Evolutionary conservation across 2,329 filamentous ascomycete genomes (phyloP), one percentile per base, ranked within the genome.

Genomic region (Triangularia verruculosa): DNA sequence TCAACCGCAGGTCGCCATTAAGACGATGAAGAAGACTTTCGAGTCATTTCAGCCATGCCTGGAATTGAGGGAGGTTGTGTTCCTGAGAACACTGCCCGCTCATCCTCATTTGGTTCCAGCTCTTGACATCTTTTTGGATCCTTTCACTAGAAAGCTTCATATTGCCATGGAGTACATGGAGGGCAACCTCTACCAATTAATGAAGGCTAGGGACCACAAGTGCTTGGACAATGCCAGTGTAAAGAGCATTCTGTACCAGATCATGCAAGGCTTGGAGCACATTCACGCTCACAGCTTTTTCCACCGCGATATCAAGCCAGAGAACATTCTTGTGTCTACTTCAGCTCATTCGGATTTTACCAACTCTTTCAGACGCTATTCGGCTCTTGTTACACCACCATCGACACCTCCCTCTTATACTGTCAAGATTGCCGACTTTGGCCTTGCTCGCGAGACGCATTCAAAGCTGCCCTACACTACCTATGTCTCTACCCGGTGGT

Each of bases 121-220:
- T 4, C 85, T 98, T 69, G 95, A 99, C 78, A 99, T 99, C 73
- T 99, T 99, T 78, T 87, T 99, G 72, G 95, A 99, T 74, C 95
- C 95, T 0, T 91, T 92, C 76, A 97, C 86, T 79, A 96, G 93
- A 80, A 97, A 97, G 79, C 87, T 99, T 53, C 95, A 99, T 78
- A 99, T 99, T 70, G 89, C 87, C 74, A 99, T 99, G 95, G 95
- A 99, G 80, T 97, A 96, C 78, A 99, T 99, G 95, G 95, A 99
- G 76, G 95, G 95, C 58, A 99, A 99, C 77, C 84, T 99, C 1
- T 99, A 99, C 77, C 95, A 99, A 78, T 80, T 99, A 67, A 99
- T 99, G 95, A 99, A 99, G 81, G 90, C 95, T 59, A 88, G 95
- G 65, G 95, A 99, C 70, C 94, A 97, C 82, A 98, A 98, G 78